phyloP scores from a whole-genome alignment of 2,329 filamentous ascomycete genomes.

The Chaetomiaceae sp. region DNA sequence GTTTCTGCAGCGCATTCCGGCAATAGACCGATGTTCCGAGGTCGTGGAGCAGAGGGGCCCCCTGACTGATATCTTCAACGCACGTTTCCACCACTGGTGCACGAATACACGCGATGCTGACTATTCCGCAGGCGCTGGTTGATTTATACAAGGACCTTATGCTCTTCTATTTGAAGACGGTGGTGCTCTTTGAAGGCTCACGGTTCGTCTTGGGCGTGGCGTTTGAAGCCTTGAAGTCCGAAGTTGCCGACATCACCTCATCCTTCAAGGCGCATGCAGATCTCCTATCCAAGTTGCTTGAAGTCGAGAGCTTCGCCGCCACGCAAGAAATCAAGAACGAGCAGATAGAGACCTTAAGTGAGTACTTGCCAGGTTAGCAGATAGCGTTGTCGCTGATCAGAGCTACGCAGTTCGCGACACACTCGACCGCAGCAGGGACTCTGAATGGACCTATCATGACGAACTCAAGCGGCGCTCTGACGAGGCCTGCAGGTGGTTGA shows the following conservation, averaged over 20 bases:
- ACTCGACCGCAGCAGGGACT: background rate
- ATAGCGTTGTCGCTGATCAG: background rate
- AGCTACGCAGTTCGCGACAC: background rate
- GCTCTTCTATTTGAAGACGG: background rate
- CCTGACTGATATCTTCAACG: background rate
- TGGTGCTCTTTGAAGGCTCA: background rate
- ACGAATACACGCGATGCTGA: background rate
- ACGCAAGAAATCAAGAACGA: slow-evolving; percentile 1
- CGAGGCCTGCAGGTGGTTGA: background rate
- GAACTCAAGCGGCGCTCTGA: background rate
- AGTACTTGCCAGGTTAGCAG: background rate
- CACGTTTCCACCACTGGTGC: background rate
- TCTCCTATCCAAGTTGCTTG: background rate
- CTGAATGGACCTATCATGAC: background rate
- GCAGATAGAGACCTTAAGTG: background rate
- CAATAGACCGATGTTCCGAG: background rate
- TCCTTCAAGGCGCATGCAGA: background rate
- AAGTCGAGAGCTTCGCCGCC: background rate
- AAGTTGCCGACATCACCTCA: background rate
- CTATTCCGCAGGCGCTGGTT: background rate
- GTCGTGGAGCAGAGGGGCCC: background rate
- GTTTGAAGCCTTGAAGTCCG: background rate
- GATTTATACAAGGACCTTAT: slow-evolving; percentile 1
- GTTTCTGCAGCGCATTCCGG: background rate
- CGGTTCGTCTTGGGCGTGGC: background rate